Evolutionary conservation across 371 early-diverging fungal species (phyloP).

Genomic region (Phascolomyces articulosus): DNA sequence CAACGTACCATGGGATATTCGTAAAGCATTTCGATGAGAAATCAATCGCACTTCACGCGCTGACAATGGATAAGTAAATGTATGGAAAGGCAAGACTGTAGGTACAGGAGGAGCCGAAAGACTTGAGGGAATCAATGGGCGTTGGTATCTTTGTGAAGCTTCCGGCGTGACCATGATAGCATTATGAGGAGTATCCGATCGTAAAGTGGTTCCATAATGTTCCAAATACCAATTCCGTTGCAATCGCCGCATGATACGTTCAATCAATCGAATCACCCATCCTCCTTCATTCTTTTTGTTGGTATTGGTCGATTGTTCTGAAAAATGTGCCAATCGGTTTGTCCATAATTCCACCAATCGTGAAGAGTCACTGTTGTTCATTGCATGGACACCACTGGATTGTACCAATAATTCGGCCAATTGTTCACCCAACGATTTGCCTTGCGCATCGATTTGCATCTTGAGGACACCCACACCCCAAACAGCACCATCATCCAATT

Average conservation of each 20-base stretch:
- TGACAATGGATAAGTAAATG: slow-evolving; percentile 87
- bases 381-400: slow-evolving; percentile 4
- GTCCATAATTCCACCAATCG: slow-evolving; percentile 30
- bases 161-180: slow-evolving; percentile 31
- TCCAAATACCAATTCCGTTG: slow-evolving; percentile 73
- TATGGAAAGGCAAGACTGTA: slow-evolving; percentile 92
- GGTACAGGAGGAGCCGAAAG: slow-evolving; percentile 73
- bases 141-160: slow-evolving; percentile 44
- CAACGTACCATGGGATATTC: slow-evolving; percentile 73
- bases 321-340: slow-evolving; percentile 28
- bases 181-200: slow-evolving; percentile 7
- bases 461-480: slow-evolving; percentile 60
- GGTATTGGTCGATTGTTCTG: neutral
- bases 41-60: slow-evolving; percentile 87
- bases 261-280: slow-evolving; percentile 73
- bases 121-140: slow-evolving; percentile 64
- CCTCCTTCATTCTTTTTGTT: slow-evolving; percentile 73
- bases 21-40: slow-evolving; percentile 82
- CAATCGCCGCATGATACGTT: slow-evolving; percentile 62
- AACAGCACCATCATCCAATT: slow-evolving; percentile 67
- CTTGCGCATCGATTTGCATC: slow-evolving; percentile 3
- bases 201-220: slow-evolving; percentile 27
- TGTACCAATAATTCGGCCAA: slow-evolving; percentile 35
- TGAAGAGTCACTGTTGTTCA: neutral
- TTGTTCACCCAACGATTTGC: slow-evolving; percentile 28